Evolutionary conservation across 257 asterid genomes (phyloP), one percentile per base, ranked within the genome.

Genomic region (Marsdenia floribunda): DNA sequence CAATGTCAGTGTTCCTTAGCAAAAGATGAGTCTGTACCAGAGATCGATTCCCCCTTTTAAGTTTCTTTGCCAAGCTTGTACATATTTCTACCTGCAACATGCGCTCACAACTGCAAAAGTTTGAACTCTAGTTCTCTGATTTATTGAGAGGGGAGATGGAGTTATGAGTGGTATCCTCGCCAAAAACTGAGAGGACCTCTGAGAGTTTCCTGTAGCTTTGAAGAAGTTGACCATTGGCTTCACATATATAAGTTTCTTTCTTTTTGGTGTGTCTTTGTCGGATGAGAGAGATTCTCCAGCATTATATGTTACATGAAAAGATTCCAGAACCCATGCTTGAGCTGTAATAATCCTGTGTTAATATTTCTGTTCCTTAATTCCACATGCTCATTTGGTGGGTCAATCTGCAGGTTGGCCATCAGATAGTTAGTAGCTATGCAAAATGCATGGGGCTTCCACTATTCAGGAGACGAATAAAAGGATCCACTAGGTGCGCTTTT

Each of bases 391-490:
- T 65, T 54, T 58, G 38, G 33, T 54, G 19, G 6, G 59, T 4
- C 59, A 54, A 19, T 29, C 35, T 83, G 72, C 87, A 91, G 98
- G 98, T 90, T 66, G 98, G 98, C 66, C 98, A 94, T 83, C 98
- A 91, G 80, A 89, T 94, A 77, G 90, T 94, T 68, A 84, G 87
- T 75, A 76, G 95, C 84, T 94, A 91, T 81, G 91, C 98, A 60
- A 80, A 88, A 80, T 94, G 98, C 85, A 91, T 88, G 96, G 97
- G 97, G 72, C 76, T 91, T 67, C 98, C 98, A 15, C 81, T 94
- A 75, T 94, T 94, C 79, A 89, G 97, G 76, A 94, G 97, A 82
- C 89, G 97, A 70, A 94, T 94, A 80, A 91, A 76, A 79, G 98
- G 98, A 86, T 85, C 97, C 67, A 88, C 95, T 75, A 94, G 97